Base-by-base conservation (phyloP, 1,139 yeast genomes). In the Candida glucosophila region DNA sequence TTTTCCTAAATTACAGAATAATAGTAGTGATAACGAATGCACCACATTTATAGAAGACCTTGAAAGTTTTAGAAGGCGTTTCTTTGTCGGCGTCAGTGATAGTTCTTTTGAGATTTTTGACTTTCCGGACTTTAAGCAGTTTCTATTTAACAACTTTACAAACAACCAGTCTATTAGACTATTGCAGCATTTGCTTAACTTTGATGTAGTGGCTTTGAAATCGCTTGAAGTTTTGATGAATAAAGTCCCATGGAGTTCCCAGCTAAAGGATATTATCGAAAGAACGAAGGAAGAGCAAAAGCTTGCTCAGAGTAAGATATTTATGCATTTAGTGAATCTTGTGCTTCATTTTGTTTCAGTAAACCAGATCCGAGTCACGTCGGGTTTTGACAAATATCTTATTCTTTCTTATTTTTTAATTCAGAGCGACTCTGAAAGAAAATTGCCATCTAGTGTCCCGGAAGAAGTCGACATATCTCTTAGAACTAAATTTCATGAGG, bases 171-270 rank as follows among this genome's bases (percentile, higher is more conserved):
- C 20, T 0, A 40, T 59, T 4, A 40, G 32, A 10, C 29, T 31
- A 5, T 34, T 50, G 14, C 69, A 63, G 30, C 31, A 35, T n/a
- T 31, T 43, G n/a, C 49, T 38, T 25, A 51, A 47, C 23, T 43
- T 57, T 20, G 48, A 58, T 29, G 27, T 34, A 10, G 37, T 52
- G 1, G 23, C 54, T 3, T 27, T 44, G 9, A 41, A 40, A 15
- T 39, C 56, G 1, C 28, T 41, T n/a, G 29, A 26, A 19, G 29
- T 29, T 6, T 25, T 35, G 15, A 18, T 27, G n/a, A 13, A 29
- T 9, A 19, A 31, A 16, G 15, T 30, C 15, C 19, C 29, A 3
- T 25, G 25, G 4, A 11, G 6, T 8, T 19, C 19, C 12, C 9
- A 23, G 4, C 15, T 31, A 7, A 19, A 17, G 9, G 13, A 23